Percentiles rank a stretch among this genome's conserved stretches.
phyloP scores from a whole-genome alignment of 2,329 filamentous ascomycete genomes.

The Cladosporium sp. region DNA sequence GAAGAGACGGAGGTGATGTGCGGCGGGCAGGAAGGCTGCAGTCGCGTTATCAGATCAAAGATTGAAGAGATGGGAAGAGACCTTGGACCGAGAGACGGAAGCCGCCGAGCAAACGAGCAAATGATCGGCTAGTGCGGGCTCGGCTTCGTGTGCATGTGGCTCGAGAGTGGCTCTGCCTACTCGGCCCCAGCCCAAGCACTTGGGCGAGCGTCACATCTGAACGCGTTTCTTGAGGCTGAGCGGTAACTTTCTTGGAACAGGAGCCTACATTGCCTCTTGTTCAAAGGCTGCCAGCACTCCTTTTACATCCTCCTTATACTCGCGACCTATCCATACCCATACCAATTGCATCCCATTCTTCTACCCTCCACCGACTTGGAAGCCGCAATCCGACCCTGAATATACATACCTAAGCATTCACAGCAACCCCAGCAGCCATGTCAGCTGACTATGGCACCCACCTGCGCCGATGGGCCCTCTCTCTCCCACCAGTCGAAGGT shows the following conservation, averaged over 20 bases:
- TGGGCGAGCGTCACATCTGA: conserved; percentile 14
- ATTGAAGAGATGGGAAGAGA: background rate
- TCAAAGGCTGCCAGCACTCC: background rate
- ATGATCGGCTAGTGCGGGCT: background rate
- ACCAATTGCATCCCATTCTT: background rate
- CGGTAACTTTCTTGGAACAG: background rate
- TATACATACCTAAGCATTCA: background rate
- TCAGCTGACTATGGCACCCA: conserved; percentile 43
- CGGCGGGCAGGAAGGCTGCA: background rate
- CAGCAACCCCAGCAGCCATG: background rate
- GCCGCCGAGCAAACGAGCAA: too few relatives aligned
- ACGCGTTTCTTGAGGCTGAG: conserved; percentile 19
- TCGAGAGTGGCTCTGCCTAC: background rate
- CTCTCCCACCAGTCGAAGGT: conserved; percentile 91
- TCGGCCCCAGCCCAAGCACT: background rate
- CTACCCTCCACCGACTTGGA: background rate
- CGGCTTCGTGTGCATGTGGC: background rate
- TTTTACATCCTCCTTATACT: background rate
- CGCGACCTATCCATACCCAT: background rate
- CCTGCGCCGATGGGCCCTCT: conserved; percentile 74
- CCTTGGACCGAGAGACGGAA: background rate
- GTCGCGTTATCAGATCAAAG: conserved; percentile 6
- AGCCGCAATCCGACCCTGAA: background rate
- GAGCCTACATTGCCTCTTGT: background rate
- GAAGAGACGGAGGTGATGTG: conserved; percentile 18